phyloP scores from a whole-genome alignment of 306 rosid genomes.

The Inga oerstediana region DNA sequence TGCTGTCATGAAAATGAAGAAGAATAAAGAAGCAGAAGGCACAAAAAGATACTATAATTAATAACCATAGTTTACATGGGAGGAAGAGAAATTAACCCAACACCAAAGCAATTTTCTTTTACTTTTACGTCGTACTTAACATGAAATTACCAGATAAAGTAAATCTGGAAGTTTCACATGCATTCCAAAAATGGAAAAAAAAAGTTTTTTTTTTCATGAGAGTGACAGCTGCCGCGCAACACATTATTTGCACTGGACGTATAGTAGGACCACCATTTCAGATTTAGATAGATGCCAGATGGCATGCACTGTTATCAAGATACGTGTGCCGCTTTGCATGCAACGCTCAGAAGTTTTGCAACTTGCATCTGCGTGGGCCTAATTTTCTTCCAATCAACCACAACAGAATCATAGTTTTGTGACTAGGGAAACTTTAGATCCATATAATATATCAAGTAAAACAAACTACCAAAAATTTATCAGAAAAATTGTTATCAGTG shows the following conservation, averaged over 20 bases:
- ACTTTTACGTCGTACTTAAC: background rate
- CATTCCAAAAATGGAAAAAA: background rate
- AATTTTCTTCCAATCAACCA: background rate
- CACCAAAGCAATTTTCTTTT: background rate
- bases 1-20: background rate
- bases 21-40: background rate
- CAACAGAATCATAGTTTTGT: background rate
- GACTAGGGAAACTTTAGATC: background rate
- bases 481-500: background rate
- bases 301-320: background rate
- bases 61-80: background rate
- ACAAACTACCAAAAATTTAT: background rate
- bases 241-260: background rate
- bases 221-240: background rate
- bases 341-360: background rate
- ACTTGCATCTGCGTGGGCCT: background rate
- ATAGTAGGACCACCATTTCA: background rate
- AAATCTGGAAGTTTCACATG: background rate
- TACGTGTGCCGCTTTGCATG: background rate
- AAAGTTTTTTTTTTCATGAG: background rate
- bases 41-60: background rate
- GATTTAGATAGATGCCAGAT: background rate
- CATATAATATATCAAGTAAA: background rate
- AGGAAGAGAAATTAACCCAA: background rate
- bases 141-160: background rate